phyloP scores from a whole-genome alignment of 495 filamentous ascomycete species.

The Penicillium salamii region DNA sequence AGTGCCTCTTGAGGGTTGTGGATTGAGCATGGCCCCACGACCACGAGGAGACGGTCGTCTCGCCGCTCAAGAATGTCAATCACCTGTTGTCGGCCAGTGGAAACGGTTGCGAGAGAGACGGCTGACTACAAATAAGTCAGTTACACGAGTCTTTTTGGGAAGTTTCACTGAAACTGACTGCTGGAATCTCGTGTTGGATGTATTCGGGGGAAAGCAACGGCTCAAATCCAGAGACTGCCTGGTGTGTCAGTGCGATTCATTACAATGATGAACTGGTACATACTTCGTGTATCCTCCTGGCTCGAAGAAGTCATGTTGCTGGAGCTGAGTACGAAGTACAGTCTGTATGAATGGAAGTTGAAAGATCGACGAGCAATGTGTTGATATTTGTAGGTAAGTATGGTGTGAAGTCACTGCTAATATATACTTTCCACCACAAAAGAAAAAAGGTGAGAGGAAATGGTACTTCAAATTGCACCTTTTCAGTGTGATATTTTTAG shows the following conservation, averaged over 20 bases:
- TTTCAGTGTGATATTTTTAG: no score
- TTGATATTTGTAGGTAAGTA: no score
- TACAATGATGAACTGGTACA: conserved; percentile 8
- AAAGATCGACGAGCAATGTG: neutral
- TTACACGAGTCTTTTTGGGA: conserved; percentile 39
- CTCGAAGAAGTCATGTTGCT: no score
- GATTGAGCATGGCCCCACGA: conserved; percentile 95
- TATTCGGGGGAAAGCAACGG: conserved; percentile 87
- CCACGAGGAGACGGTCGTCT: conserved; percentile 84
- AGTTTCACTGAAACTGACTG: conserved; percentile 51
- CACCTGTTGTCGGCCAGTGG: conserved; percentile 79
- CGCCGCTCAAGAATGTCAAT: conserved; percentile 76
- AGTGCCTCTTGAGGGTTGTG: conserved; percentile 87
- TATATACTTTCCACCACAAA: neutral
- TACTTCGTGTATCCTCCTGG: conserved; percentile 57
- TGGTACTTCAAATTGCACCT: no score
- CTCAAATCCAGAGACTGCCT: conserved; percentile 91
- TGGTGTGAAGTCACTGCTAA: no score
- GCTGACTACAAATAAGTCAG: no score
- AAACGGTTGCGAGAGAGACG: no score
- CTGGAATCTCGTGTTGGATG: conserved; percentile 84
- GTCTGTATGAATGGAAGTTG: neutral
- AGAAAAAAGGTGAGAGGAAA: neutral
- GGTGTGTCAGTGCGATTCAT: neutral
- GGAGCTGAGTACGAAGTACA: conserved; percentile 22